A percentile compares a stretch with the other conserved stretches of the same genome.
Evolutionary conservation across 2,329 filamentous ascomycete genomes (phyloP).

Genomic region (Colletotrichum paranaense): DNA sequence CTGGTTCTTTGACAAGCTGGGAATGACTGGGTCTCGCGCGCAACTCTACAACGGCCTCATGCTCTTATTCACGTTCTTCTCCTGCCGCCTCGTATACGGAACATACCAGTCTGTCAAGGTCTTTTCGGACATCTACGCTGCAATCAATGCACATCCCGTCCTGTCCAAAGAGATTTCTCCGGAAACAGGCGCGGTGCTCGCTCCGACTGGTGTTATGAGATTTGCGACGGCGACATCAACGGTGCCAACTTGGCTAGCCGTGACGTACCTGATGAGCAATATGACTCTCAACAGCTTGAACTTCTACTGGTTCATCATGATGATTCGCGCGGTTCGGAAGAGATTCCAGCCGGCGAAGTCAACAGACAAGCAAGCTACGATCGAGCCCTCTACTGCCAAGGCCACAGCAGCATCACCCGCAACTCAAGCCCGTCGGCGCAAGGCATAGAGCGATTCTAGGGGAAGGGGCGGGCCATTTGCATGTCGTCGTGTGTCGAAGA

Average conservation of each 20-base stretch:
- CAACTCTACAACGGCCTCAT: slow-evolving; percentile 84
- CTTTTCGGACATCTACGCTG: slow-evolving; percentile 76
- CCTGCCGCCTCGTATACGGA: slow-evolving; percentile 81
- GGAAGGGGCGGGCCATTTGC: background rate
- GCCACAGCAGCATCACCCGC: slow-evolving; percentile 42
- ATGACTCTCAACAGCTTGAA: slow-evolving; percentile 80
- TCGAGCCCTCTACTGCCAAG: slow-evolving; percentile 44
- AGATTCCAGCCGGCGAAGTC: slow-evolving; percentile 62
- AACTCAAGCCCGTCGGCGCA: slow-evolving; percentile 43
- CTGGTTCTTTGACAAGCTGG: slow-evolving; percentile 91
- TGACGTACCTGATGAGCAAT: slow-evolving; percentile 77
- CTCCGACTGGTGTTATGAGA: slow-evolving; percentile 55
- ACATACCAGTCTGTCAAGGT: slow-evolving; percentile 77
- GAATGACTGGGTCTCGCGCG: slow-evolving; percentile 78
- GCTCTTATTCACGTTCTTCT: slow-evolving; percentile 80
- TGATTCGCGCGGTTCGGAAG: slow-evolving; percentile 83
- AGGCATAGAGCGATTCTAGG: slow-evolving; percentile 38
- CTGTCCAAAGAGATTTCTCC: slow-evolving; percentile 38
- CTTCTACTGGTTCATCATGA: slow-evolving; percentile 88
- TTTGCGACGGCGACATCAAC: slow-evolving; percentile 60
- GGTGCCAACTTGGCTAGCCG: slow-evolving; percentile 77
- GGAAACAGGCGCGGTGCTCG: slow-evolving; percentile 38
- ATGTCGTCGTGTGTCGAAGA: background rate
- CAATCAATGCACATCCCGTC: slow-evolving; percentile 53
- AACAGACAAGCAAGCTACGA: background rate